phyloP scores from a whole-genome alignment of 495 filamentous ascomycete genomes.

The Cenococcum geophilum region DNA sequence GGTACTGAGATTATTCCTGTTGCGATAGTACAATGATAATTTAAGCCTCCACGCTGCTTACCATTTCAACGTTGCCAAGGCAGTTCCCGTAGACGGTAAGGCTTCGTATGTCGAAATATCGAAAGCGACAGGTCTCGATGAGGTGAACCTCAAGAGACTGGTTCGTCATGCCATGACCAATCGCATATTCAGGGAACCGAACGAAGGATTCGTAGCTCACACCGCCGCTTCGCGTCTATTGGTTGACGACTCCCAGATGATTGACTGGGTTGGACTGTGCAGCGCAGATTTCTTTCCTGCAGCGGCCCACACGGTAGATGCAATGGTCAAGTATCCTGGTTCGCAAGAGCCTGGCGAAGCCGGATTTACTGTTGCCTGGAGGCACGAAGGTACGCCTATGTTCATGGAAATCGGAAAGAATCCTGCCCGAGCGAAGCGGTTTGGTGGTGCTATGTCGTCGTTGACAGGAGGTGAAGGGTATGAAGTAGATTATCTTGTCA shows the following conservation, averaged over 20 bases:
- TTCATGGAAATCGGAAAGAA: constrained; percentile 5
- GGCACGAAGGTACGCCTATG: constrained; percentile 7
- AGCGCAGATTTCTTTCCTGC: constrained; percentile 5
- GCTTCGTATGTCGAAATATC: constrained; percentile 1
- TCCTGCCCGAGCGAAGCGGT: constrained; percentile 10
- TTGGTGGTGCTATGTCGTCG: constrained; percentile 12
- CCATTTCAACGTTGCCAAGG: constrained; percentile 13
- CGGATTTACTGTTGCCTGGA: constrained; percentile 8
- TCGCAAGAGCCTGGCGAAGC: constrained; percentile 13
- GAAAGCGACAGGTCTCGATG: constrained; percentile 1
- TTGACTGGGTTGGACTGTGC: constrained; percentile 4
- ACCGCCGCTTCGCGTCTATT: constrained; percentile 39
- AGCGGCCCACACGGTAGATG: constrained; percentile 6
- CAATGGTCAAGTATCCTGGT: constrained; percentile 12
- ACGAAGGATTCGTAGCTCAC: constrained; percentile 47
- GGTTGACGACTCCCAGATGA: constrained; percentile 4
- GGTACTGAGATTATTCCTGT: neutral
- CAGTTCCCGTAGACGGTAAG: constrained; percentile 1
- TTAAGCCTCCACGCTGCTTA: constrained; percentile 10
- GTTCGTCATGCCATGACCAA: constrained; percentile 54
- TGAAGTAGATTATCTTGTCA: constrained; percentile 1
- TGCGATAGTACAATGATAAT: constrained; percentile 11
- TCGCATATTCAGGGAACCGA: constrained; percentile 51
- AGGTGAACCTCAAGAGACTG: constrained; percentile 40
- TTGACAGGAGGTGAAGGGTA: constrained; percentile 1